Evolutionary conservation across 495 filamentous ascomycete species (phyloP), one percentile per base, ranked within the genome.

Genomic region (Jackrogersella multiformis): DNA sequence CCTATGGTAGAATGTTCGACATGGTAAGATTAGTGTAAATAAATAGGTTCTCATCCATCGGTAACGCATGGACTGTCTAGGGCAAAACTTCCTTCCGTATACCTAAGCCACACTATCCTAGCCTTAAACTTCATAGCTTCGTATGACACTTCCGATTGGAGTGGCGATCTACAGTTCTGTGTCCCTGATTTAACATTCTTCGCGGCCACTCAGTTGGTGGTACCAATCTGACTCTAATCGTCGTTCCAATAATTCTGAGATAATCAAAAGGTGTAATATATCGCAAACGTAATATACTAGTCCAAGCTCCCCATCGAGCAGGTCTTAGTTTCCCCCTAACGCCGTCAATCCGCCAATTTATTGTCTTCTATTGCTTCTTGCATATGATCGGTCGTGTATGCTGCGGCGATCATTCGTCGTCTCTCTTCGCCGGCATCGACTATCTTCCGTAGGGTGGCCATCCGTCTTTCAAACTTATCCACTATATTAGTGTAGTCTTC

Each of bases 381-480:
- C 16, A 21, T 36, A 10, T n/a, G 49, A 21, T 61, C 66, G 5
- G 36, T 28, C 4, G 35, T 15, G 44, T 69, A 45, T 26, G 36
- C 51, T 16, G 20, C 36, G 20, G 34, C 36, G 2, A 68, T 68
- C 51, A 56, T 71, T 41, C 75, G 71, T 65, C 76, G 76, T 20
- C 76, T 72, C 32, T 76, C 80, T 32, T 78, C 78, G 15, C 78
- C 75, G 8, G 74, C 78, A 20, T 79, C 80, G 12, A 85, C 79
- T 4, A 87, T 78, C 64, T 77, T 79, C 57, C 81, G 73, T 49
- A 87, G 63, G 16, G 81, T 73, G 2, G 61, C 76, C 84, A 93
- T 87, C 65, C 88, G 80, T 64, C 82, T 86, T 59, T 89, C 85
- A 77, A 92, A 93, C 35, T 88, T 84, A 49, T 87, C 85, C 62